A percentile compares a stretch with the other conserved stretches of the same genome.
phyloP scores from a whole-genome alignment of 1,284 basidiomycete genomes.

The Serendipita sp. region DNA sequence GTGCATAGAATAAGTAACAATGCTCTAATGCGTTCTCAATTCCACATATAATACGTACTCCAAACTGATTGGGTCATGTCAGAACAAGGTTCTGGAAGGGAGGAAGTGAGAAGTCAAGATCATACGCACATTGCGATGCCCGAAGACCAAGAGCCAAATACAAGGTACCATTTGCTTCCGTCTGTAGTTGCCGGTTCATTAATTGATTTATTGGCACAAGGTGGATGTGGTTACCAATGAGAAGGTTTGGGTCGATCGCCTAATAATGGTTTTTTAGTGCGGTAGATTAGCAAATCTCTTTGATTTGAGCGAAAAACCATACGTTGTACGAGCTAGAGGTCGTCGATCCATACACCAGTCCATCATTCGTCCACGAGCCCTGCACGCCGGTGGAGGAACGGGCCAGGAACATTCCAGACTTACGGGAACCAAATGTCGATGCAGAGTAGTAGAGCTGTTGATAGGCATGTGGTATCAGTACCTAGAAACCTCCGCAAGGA shows the following conservation, averaged over 20 bases:
- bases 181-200: constrained; percentile 8
- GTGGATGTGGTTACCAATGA: constrained; percentile 7
- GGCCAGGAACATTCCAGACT: constrained; percentile 19
- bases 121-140: constrained; percentile 21
- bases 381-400: constrained; percentile 13
- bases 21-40: background rate
- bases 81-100: background rate
- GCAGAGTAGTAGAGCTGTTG: constrained; percentile 22
- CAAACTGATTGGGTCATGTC: background rate
- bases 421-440: constrained; percentile 18
- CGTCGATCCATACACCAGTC: constrained; percentile 34
- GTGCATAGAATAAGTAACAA: background rate
- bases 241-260: constrained; percentile 35
- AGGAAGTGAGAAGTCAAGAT: constrained; percentile 18
- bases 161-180: constrained; percentile 15
- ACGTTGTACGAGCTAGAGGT: constrained; percentile 34
- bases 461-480: background rate
- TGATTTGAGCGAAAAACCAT: constrained; percentile 12
- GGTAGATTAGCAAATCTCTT: background rate
- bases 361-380: constrained; percentile 34
- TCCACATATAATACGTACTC: background rate
- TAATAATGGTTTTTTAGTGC: constrained; percentile 14
- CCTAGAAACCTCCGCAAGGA: background rate
- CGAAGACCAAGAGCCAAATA: constrained; percentile 15
- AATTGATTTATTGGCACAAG: background rate